A percentile compares a stretch with the other conserved stretches of the same genome.
phyloP scores from a whole-genome alignment of 306 rosid genomes.

The Prunus armeniaca region DNA sequence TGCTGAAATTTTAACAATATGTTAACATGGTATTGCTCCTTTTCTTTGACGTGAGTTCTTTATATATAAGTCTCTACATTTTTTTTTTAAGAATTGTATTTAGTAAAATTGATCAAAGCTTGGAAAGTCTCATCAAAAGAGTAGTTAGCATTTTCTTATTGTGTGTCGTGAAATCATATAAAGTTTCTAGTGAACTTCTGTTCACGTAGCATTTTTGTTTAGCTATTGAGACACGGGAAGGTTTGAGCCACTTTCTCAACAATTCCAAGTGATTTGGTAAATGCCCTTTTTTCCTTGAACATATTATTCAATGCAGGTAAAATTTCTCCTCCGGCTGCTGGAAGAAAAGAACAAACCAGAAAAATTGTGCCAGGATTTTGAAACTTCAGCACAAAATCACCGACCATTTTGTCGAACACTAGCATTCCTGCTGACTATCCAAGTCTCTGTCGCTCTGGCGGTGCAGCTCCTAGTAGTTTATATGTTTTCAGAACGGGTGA shows the following conservation, averaged over 20 bases:
- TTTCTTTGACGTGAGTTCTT: too few relatives aligned
- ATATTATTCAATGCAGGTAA: constrained; percentile 2
- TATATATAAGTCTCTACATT: neutral
- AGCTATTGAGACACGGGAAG: neutral
- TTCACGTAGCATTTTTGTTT: neutral
- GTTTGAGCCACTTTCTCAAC: neutral
- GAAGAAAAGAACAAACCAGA: neutral
- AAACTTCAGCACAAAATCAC: neutral
- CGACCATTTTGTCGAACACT: neutral
- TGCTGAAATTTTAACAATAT: constrained; percentile 79
- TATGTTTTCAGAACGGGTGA: neutral
- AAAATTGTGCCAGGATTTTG: neutral
- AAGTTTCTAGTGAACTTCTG: neutral
- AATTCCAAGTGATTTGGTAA: neutral
- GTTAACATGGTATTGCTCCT: constrained; percentile 20
- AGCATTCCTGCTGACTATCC: neutral
- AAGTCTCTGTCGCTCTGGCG: neutral
- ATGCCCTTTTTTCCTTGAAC: neutral
- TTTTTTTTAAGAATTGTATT: too few relatives aligned
- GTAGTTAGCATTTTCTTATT: too few relatives aligned
- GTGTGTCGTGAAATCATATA: neutral
- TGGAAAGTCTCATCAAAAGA: too few relatives aligned
- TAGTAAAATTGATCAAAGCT: too few relatives aligned
- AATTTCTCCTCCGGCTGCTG: neutral
- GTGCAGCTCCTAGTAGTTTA: neutral